phyloP scores from a whole-genome alignment of 2,329 filamentous ascomycete species.

The Colletotrichum tropicale region DNA sequence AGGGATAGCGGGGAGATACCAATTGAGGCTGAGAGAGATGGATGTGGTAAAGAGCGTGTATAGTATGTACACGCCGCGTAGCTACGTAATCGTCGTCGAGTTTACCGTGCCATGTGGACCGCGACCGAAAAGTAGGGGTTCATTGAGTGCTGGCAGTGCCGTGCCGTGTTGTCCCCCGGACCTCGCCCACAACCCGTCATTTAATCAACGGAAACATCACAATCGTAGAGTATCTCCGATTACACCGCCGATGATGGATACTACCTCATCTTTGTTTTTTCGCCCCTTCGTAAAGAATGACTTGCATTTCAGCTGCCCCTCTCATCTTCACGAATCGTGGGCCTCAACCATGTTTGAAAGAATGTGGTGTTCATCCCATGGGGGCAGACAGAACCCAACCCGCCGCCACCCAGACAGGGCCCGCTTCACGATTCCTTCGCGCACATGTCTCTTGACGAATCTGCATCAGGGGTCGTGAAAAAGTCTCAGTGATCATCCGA shows the following conservation, averaged over 20 bases:
- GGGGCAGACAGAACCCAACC: not conserved
- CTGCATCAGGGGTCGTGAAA: constrained; percentile 4
- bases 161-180: not conserved
- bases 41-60: not conserved
- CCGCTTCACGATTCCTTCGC: not conserved
- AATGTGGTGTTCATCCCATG: not conserved
- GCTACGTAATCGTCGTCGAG: constrained; percentile 6
- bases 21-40: not conserved
- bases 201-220: not conserved
- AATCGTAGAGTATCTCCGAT: not conserved
- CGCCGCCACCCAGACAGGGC: not conserved
- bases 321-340: constrained; percentile 2
- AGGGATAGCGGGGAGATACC: not conserved
- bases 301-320: not conserved
- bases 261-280: not conserved
- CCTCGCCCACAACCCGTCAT: not conserved
- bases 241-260: not conserved
- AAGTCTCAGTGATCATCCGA: constrained; percentile 6
- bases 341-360: not conserved
- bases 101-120: not conserved
- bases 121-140: not conserved
- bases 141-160: not conserved
- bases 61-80: not conserved
- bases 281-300: not conserved
- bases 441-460: not conserved